Base-by-base conservation (phyloP, 352 stramenopile genomes). In the Phytophthora brassicae region DNA sequence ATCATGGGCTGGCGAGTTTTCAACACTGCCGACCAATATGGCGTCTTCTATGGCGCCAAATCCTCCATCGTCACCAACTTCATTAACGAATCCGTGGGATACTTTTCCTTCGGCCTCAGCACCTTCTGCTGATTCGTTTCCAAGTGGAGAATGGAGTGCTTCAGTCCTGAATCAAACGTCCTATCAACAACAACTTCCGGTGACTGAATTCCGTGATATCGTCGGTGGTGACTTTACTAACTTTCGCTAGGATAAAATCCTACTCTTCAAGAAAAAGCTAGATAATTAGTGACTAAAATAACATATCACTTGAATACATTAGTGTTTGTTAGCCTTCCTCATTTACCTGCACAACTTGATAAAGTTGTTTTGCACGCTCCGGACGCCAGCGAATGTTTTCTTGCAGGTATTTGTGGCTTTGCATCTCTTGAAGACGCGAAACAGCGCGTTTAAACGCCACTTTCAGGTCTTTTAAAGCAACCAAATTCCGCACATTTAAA, bases 401-500 rank as follows among this genome's bases (percentile, higher is more conserved):
- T 6, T 64, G 48, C 3, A 83, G 33, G 49, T 97, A 97, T 36
- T 78, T 82, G 1, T 70, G 66, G 35, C 80, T 84, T 56, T 95
- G 85, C 89, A 97, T 97, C 62, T 97, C 90, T 12, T 81, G 70
- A 7, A 97, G 64, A 2, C 90, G 77, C 31, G 86, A 96, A 16
- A 96, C 77, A 0, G 84, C 76, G 19, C 84, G 81, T 46, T 92
- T 88, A 55, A 88, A 92, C 6, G 86, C 85, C 20, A 92, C 74
- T 42, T 88, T 80, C 5, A 95, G 47, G 39, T 93, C 85, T 48
- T 88, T 79, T 16, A 93, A 55, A 3, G 82, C 73, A 60, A 79
- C 88, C 3, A 93, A 67, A 52, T 91, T 91, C 13, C 71, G 55
- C 4, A 89, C 64, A 44, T 87, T 64, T 7, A 89, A 56, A 0